Percentiles rank a stretch among this genome's conserved stretches.
Evolutionary conservation across 2,329 filamentous ascomycete genomes (phyloP).

Genomic region (Trichophyton equinum): DNA sequence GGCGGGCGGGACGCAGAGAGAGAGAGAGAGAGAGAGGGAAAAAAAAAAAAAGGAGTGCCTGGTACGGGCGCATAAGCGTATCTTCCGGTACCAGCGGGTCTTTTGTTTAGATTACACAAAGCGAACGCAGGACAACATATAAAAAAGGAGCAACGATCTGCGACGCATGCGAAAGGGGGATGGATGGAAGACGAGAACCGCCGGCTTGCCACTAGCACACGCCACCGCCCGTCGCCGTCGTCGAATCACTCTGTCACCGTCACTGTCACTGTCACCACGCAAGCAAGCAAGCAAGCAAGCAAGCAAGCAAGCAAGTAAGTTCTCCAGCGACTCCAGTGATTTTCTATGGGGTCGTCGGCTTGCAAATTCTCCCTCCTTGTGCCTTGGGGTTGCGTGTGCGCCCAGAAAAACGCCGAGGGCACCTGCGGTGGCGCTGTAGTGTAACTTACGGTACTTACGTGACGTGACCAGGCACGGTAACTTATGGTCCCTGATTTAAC

Average conservation of each 20-base stretch:
- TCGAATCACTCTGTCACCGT: too few relatives aligned
- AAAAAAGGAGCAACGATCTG: neutral
- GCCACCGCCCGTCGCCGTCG: neutral
- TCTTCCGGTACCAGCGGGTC: neutral
- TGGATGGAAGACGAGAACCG: neutral
- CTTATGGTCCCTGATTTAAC: neutral
- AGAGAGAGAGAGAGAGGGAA: neutral
- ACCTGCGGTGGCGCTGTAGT: neutral
- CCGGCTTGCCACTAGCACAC: neutral
- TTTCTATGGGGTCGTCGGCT: too few relatives aligned
- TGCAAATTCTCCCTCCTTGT: neutral
- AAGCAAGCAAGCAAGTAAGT: too few relatives aligned
- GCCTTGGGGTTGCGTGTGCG: neutral
- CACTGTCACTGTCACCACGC: too few relatives aligned
- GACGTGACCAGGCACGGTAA: slow-evolving; percentile 1
- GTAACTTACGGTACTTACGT: neutral
- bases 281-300: too few relatives aligned
- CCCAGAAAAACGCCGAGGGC: neutral
- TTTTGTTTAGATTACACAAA: neutral
- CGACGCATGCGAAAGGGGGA: neutral
- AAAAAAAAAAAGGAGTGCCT: neutral
- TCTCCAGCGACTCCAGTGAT: too few relatives aligned
- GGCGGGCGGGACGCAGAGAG: neutral
- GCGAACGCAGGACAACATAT: neutral
- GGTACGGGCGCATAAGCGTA: neutral